Evolutionary conservation across 805 yeast species (phyloP).

Genomic region (Candida succiphila): DNA sequence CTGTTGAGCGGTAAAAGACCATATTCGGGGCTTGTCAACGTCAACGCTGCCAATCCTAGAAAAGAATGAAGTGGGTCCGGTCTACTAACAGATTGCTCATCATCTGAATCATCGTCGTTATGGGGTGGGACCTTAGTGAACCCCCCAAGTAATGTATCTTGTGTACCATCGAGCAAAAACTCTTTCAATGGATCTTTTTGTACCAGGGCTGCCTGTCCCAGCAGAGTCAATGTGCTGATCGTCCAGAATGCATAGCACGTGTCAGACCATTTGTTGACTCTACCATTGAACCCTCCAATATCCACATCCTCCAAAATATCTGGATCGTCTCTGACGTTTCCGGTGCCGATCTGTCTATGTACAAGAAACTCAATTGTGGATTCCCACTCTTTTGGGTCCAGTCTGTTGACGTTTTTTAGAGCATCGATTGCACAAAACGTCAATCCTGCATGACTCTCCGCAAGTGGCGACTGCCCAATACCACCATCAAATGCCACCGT

Average conservation of each 20-base stretch:
- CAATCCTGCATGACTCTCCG: conserved; percentile 79
- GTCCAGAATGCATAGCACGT: conserved; percentile 89
- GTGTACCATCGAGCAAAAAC: conserved; percentile 47
- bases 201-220: conserved; percentile 23
- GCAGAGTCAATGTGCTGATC: conserved; percentile 42
- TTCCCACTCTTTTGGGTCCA: conserved; percentile 15
- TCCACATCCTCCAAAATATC: conserved; percentile 33
- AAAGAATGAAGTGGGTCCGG: conserved; percentile 69
- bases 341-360: conserved; percentile 46
- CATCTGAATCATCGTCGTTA: conserved; percentile 33
- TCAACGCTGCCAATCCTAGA: conserved; percentile 47
- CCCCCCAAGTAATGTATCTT: conserved; percentile 62
- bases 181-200: conserved; percentile 24
- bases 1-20: not conserved
- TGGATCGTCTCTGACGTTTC: conserved; percentile 18
- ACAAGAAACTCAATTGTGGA: conserved; percentile 49
- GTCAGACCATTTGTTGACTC: conserved; percentile 77
- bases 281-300: conserved; percentile 77
- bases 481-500: conserved; percentile 58
- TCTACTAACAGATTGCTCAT: not conserved
- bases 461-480: conserved; percentile 34
- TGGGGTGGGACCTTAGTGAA: conserved; percentile 65
- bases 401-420: conserved; percentile 29
- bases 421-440: conserved; percentile 77
- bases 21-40: conserved; percentile 21